Base-by-base conservation (phyloP, 805 yeast genomes). In the Schizosaccharomyces osmophilus region DNA sequence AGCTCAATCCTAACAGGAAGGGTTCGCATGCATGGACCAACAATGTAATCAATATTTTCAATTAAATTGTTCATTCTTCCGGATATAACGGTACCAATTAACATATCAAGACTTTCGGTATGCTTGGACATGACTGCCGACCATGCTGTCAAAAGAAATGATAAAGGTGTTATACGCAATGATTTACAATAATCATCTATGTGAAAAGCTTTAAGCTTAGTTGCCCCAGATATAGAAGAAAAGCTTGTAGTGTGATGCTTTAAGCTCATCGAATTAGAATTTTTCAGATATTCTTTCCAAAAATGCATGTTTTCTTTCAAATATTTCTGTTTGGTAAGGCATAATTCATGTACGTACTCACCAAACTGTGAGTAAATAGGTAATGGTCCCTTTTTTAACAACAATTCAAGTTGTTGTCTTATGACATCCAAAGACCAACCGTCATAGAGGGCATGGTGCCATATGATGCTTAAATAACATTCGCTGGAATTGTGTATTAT, bases 61-160 rank as follows among this genome's bases (percentile, higher is more conserved):
- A 51, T 19, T 3, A 15, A 24, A 22, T 22, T 19, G 8, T 63
- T 61, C 8, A 29, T 41, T 31, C 69, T 62, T 13, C 67, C 67
- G 17, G 67, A 61, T 8, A 63, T 29, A 15, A 65, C 66, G 11
- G 67, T 62, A n/a, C 66, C 66, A 41, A 67, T 66, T 8, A 62
- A 62, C 11, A 64, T 64, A 24, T 65, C 65, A 5, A 29, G 4
- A 9, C 45, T 36, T 36, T 57, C 26, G 8, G 26, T 17, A 17
- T 22, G n/a, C 15, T 22, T 24, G 36, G 57, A 22, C n/a, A 51
- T 22, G 4, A 51, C 36, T 17, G 36, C 22, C n/a, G 57, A 51
- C 57, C 57, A 51, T 24, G 57, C 57, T 24, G 57, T 29, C 6
- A 24, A 17, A 6, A 51, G 24, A 13, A 51, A 29, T 11, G 57